Evolutionary conservation across 441 rosid species (phyloP).

Genomic region (Kokia cookei): DNA sequence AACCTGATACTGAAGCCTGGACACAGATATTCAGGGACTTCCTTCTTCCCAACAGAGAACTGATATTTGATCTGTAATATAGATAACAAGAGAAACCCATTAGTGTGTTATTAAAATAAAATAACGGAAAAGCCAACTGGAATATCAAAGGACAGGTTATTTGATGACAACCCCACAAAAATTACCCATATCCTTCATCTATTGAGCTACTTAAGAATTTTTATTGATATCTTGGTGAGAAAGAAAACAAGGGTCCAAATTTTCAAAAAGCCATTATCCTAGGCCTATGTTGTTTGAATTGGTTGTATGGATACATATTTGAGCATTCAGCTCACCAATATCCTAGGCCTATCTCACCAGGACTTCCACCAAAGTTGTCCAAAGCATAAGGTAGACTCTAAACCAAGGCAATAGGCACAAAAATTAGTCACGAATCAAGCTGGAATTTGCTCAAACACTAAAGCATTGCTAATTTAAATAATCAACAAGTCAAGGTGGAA

Average conservation of each 20-base stretch:
- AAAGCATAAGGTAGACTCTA: background rate
- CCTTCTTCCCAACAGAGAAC: conserved; percentile 16
- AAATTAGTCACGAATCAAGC: background rate
- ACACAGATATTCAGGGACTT: conserved; percentile 16
- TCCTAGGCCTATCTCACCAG: background rate
- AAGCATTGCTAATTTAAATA: too few relatives aligned
- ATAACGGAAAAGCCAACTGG: background rate
- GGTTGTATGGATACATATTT: background rate
- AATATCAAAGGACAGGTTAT: background rate
- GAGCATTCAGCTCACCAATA: background rate
- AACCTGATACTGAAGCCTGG: conserved; percentile 48
- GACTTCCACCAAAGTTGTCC: background rate
- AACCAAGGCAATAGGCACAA: background rate
- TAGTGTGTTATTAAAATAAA: background rate
- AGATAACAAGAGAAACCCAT: conserved; percentile 1
- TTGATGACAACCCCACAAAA: background rate
- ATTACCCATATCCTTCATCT: background rate
- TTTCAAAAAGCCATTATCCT: background rate
- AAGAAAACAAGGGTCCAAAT: background rate
- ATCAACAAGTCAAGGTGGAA: too few relatives aligned
- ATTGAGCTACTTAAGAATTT: background rate
- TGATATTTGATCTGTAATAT: conserved; percentile 25
- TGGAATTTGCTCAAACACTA: too few relatives aligned
- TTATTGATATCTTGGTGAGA: background rate
- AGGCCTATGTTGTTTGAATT: background rate